Base-by-base conservation (phyloP, 1,284 basidiomycete species). In the Papiliotrema laurentii region DNA sequence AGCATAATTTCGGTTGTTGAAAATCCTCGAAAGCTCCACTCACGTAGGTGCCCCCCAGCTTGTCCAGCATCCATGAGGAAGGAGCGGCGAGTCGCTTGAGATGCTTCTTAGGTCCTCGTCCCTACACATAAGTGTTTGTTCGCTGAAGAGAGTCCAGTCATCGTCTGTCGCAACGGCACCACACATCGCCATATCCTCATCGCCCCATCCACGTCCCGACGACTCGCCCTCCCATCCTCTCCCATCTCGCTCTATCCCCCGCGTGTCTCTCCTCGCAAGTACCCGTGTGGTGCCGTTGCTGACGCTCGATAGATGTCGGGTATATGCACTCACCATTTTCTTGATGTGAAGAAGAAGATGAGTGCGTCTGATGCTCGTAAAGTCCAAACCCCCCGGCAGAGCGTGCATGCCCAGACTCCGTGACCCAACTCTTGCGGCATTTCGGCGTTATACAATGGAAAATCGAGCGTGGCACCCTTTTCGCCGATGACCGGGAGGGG, bases 21-120 rank as follows among this genome's bases (percentile, higher is more conserved):
- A 45, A 22, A 25, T 37, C 31, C n/a, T n/a, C n/a, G n/a, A n/a
- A n/a, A n/a, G 43, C 27, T 24, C 42, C 24, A 80, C 89, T 76
- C 78, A 91, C 89, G 76, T 97, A 97, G 70, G 91, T 96, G 62
- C 94, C 94, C 78, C 89, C 87, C 72, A 98, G 80, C 80, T 98
- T 98, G 83, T 97, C 92, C 65, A 98, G 83, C 91, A 98, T 96
- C 96, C 96, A 98, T 80, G 90, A 89, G 53, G 90, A 94, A 61
- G 96, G 96, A 66, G 96, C 96, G 66, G 86, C 85, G 63, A 97
- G 84, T 74, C 94, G 89, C 84, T 97, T 97, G 80, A 97, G 83
- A 77, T 98, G 94, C 81, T 97, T 97, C 86, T 91, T 94, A 65
- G 94, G 94, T 85, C 94, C 94, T 78, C 93, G 86, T 73, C 83